Base-by-base conservation (phyloP, 108 stramenopile species). In the Cyclotella baltica region DNA sequence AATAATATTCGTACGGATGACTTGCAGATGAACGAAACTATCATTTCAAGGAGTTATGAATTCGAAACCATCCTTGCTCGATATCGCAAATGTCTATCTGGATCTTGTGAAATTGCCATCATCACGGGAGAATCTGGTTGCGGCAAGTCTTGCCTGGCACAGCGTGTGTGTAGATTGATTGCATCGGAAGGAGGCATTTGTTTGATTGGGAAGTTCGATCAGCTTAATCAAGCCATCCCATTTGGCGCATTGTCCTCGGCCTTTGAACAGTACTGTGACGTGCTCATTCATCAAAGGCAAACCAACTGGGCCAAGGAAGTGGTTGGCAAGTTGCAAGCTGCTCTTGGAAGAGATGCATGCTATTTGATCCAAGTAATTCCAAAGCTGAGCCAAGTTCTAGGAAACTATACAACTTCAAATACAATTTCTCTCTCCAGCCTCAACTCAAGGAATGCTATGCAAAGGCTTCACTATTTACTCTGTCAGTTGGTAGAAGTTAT, bases 131-230 rank as follows among this genome's bases (percentile, higher is more conserved):
- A 35, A 64, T 64, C 63, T 18, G 53, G 61, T 10, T 63, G 34
- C 4, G 62, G 63, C 0, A 67, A 67, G 19, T 67, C 66, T 22
- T 77, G 70, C 38, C 23, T 77, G 40, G 73, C 61, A 35, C 22
- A 66, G 25, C 37, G n/a, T 20, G 1, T 65, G 13, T 15, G 13
- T n/a, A 0, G 16, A 18, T 40, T 62, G n/a, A 22, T 48, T 34
- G 28, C 20, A 23, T 3, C 68, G 16, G 11, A 69, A 19, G 68
- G 68, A 5, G 73, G 72, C 19, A 28, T 65, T 25, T 62, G 72
- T 43, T 10, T 68, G 22, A 9, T 47, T 35, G 75, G 75, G 0
- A 67, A 68, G 51, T 76, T 53, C 28, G 75, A 76, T 56, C 25
- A 67, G 30, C 23, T 62, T 22, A 31, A 62, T 29, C 57, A 62